These are phyloP conservation scores for Somion occarium DNA, from an alignment of 1,284 basidiomycete genomes.

Conservation along the genomic window DNA sequence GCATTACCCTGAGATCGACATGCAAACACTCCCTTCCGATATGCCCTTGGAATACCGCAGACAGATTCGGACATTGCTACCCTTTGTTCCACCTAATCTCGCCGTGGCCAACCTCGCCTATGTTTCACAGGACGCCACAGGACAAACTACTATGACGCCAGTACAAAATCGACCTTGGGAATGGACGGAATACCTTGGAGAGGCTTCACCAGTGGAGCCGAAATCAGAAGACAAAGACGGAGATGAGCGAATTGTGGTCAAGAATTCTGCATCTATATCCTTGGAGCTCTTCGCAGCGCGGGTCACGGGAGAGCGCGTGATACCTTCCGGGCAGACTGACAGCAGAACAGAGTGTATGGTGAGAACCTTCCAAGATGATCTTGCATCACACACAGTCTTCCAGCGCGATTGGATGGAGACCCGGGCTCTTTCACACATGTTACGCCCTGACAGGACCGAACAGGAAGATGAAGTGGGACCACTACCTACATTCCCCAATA, in stretches of 20 bases:
- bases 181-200: constrained; percentile 76
- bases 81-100: constrained; percentile 43
- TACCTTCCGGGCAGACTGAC: constrained; percentile 22
- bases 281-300: constrained; percentile 65
- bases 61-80: constrained; percentile 52
- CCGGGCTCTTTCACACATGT: constrained; percentile 24
- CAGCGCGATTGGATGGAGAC: constrained; percentile 73
- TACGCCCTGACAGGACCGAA: constrained; percentile 25
- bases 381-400: constrained; percentile 59
- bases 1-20: constrained; percentile 49
- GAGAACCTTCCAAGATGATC: constrained; percentile 59
- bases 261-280: constrained; percentile 68
- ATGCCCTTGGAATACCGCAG: constrained; percentile 53
- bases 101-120: constrained; percentile 55
- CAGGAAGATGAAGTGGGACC: constrained; percentile 22
- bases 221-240: constrained; percentile 35
- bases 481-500: constrained; percentile 14
- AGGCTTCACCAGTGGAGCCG: constrained; percentile 37
- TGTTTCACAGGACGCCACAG: constrained; percentile 48
- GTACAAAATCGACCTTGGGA: constrained; percentile 79
- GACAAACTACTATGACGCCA: constrained; percentile 42
- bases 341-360: constrained; percentile 39
- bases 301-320: constrained; percentile 55
- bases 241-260: constrained; percentile 40
- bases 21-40: constrained; percentile 48